phyloP scores from a whole-genome alignment of 2,329 filamentous ascomycete species.

The Incumbomyces delicatus region DNA sequence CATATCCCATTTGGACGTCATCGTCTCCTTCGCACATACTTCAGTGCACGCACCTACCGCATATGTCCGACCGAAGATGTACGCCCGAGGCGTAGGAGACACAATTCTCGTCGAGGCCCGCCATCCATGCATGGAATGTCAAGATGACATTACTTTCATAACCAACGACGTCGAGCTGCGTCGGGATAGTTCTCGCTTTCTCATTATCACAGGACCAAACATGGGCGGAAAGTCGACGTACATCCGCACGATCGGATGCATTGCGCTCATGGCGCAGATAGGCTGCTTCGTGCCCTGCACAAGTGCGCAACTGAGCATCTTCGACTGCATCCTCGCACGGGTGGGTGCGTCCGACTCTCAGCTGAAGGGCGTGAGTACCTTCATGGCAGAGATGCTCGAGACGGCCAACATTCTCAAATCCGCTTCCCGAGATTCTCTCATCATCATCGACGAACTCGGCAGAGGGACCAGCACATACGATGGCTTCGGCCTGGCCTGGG shows the following conservation, averaged over 20 bases:
- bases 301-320: slow-evolving; percentile 85
- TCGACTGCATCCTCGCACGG: slow-evolving; percentile 91
- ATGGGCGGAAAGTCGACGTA: slow-evolving; percentile 99
- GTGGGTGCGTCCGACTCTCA: slow-evolving; percentile 95
- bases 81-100: slow-evolving; percentile 75
- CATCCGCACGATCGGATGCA: slow-evolving; percentile 92
- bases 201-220: slow-evolving; percentile 95
- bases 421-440: slow-evolving; percentile 85
- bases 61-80: slow-evolving; percentile 85
- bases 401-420: slow-evolving; percentile 98
- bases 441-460: slow-evolving; percentile 96
- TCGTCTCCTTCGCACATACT: slow-evolving; percentile 85
- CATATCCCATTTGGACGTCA: slow-evolving; percentile 87
- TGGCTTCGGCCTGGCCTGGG: slow-evolving; percentile 97
- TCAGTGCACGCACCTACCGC: slow-evolving; percentile 85
- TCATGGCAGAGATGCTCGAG: slow-evolving; percentile 99
- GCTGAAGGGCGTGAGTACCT: slow-evolving; percentile 94
- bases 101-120: slow-evolving; percentile 87
- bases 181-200: slow-evolving; percentile 72
- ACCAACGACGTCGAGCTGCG: slow-evolving; percentile 86
- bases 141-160: slow-evolving; percentile 97
- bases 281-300: slow-evolving; percentile 92
- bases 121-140: slow-evolving; percentile 96
- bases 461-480: slow-evolving; percentile 97
- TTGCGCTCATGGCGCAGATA: slow-evolving; percentile 92